Evolutionary conservation across 306 rosid species (phyloP).

Genomic region (Spatholobus suberectus): DNA sequence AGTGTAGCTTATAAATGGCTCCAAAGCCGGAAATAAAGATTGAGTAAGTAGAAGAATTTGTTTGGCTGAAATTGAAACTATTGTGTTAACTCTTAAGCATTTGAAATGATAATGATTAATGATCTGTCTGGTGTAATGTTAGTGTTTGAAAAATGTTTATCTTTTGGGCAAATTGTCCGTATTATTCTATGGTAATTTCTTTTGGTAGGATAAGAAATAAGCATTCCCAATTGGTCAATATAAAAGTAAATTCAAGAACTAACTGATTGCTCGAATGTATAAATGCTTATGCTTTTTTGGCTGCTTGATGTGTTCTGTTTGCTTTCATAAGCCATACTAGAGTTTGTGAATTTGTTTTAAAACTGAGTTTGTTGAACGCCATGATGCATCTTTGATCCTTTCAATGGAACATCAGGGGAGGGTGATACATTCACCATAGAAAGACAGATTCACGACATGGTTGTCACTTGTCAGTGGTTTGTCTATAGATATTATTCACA

Average conservation of each 20-base stretch:
- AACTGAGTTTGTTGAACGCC: not conserved
- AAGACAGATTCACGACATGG: not conserved
- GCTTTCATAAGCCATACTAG: not conserved
- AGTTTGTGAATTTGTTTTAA: constrained; percentile 18
- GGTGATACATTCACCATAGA: not conserved
- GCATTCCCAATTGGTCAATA: not conserved
- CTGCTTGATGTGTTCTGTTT: not conserved
- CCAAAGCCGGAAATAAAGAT: not conserved
- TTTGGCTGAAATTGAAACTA: not conserved
- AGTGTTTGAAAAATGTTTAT: not conserved
- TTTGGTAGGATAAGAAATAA: not conserved
- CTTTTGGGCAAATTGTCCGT: not conserved
- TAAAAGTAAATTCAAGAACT: not conserved
- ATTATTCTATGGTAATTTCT: not conserved
- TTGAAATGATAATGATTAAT: not conserved
- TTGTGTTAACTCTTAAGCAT: not conserved
- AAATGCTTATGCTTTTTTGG: constrained; percentile 14
- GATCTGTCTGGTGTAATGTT: not conserved
- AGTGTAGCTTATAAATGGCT: not conserved
- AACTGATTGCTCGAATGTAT: not conserved
- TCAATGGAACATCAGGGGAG: not conserved
- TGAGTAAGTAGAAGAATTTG: not conserved
- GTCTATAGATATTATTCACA: not conserved
- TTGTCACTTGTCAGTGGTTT: not conserved
- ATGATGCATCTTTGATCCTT: not conserved